phyloP scores from a whole-genome alignment of 2,329 filamentous ascomycete species.

The Grosmannia serpens region DNA sequence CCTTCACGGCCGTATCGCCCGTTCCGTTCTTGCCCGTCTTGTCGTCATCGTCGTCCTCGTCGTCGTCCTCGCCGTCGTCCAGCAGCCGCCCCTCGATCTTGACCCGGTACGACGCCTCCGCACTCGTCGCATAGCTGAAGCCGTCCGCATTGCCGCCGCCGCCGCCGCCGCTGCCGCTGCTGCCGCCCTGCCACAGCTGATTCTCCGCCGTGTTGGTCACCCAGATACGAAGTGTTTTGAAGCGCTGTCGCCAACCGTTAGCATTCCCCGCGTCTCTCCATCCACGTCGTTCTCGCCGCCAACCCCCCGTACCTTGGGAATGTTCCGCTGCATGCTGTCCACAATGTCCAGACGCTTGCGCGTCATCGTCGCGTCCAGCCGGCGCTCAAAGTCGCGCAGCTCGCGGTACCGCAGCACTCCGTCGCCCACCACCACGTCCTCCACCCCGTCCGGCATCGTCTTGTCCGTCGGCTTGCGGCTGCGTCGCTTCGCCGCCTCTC shows the following conservation, averaged over 20 bases:
- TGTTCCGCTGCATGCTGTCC: slow-evolving; percentile 62
- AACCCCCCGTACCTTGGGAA: slow-evolving; percentile 30
- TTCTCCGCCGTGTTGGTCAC: slow-evolving; percentile 90
- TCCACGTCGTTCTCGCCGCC: background rate
- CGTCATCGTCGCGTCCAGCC: slow-evolving; percentile 84
- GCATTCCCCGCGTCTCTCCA: slow-evolving; percentile 3
- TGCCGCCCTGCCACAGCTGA: slow-evolving; percentile 77
- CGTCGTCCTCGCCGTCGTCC: slow-evolving; percentile 51
- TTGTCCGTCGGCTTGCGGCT: slow-evolving; percentile 89
- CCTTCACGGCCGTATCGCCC: slow-evolving; percentile 17
- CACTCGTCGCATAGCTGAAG: slow-evolving; percentile 70
- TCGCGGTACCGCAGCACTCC: slow-evolving; percentile 72
- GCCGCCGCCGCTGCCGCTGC: slow-evolving; percentile 47
- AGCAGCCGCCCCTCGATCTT: slow-evolving; percentile 84
- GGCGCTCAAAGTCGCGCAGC: slow-evolving; percentile 75
- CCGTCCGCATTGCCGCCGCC: slow-evolving; percentile 56
- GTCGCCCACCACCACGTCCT: slow-evolving; percentile 71
- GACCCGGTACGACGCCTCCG: slow-evolving; percentile 73
- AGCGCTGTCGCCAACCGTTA: slow-evolving; percentile 38
- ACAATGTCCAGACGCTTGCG: slow-evolving; percentile 86
- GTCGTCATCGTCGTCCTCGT: slow-evolving; percentile 25
- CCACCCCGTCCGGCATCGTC: slow-evolving; percentile 83
- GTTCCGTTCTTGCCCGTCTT: background rate
- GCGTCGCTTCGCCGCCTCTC: slow-evolving; percentile 63
- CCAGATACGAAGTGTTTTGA: slow-evolving; percentile 83